A percentile compares a stretch with the other conserved stretches of the same genome.
Evolutionary conservation across 768 basidiomycete species (phyloP).

Genomic region (Sarcomyxa edulis): DNA sequence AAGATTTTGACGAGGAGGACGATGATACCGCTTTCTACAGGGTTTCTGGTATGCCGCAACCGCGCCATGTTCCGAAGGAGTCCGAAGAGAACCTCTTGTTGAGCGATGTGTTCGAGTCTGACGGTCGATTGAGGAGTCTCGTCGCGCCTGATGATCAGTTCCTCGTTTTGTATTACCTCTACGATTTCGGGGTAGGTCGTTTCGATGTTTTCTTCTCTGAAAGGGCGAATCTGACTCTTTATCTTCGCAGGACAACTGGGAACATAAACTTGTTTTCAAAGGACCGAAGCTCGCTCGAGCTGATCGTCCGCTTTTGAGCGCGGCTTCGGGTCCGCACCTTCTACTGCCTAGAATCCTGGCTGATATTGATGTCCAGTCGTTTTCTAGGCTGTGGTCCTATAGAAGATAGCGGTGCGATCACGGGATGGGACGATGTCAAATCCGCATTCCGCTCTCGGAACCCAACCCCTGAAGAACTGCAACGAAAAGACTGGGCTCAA

Average conservation of each 20-base stretch:
- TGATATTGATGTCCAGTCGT: not conserved
- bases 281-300: constrained; percentile 9
- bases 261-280: constrained; percentile 12
- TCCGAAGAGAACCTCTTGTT: constrained; percentile 1
- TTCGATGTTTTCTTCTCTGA: not conserved
- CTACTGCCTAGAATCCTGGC: not conserved
- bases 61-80: constrained; percentile 2
- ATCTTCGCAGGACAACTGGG: constrained; percentile 17
- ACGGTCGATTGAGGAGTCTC: constrained; percentile 4
- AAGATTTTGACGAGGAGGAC: constrained; percentile 4
- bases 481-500: constrained; percentile 2
- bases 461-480: not conserved
- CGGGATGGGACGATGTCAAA: constrained; percentile 8
- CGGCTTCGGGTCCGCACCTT: constrained; percentile 6
- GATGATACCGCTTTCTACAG: constrained; percentile 7
- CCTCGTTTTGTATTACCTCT: constrained; percentile 11
- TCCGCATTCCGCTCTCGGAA: constrained; percentile 1
- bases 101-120: not conserved
- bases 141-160: constrained; percentile 7
- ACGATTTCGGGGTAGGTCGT: constrained; percentile 20
- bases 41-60: constrained; percentile 10
- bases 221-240: not conserved
- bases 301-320: constrained; percentile 9
- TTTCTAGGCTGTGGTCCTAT: constrained; percentile 3
- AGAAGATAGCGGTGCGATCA: constrained; percentile 6